These are phyloP conservation scores for Fraxinus americana DNA, from an alignment of 257 asterid species.

Conservation along the genomic window DNA sequence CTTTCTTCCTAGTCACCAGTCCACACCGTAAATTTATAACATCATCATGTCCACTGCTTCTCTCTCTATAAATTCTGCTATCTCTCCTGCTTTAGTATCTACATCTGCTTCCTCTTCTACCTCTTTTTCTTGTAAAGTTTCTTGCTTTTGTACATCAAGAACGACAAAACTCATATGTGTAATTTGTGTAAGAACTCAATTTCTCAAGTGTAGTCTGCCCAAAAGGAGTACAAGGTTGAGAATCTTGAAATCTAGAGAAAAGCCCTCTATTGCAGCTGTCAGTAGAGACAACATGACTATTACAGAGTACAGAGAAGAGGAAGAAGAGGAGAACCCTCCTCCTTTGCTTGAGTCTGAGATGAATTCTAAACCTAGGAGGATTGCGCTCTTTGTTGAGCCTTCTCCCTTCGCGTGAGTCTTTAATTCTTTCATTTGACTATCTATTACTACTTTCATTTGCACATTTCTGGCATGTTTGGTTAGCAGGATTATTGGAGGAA, in stretches of 20 bases:
- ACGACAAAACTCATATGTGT: conserved; percentile 36
- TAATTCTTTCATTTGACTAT: background rate
- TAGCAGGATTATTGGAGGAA: background rate
- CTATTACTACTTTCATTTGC: background rate
- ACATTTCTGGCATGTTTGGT: background rate
- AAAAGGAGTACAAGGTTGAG: conserved; percentile 23
- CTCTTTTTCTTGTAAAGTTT: conserved; percentile 28
- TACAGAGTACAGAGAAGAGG: conserved; percentile 48
- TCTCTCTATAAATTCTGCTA: conserved; percentile 48
- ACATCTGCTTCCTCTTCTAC: conserved; percentile 19
- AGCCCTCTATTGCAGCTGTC: conserved; percentile 41
- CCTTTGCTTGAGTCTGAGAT: conserved; percentile 62
- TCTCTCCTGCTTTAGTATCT: conserved; percentile 42
- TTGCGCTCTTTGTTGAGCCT: conserved; percentile 97
- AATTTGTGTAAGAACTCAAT: conserved; percentile 35
- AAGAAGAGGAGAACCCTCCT: conserved; percentile 63
- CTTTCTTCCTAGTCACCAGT: conserved; percentile 1
- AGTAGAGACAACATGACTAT: conserved; percentile 42
- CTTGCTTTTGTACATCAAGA: conserved; percentile 32
- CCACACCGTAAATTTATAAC: conserved; percentile 26
- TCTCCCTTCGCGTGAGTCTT: conserved; percentile 94
- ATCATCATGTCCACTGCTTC: conserved; percentile 48
- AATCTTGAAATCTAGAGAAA: conserved; percentile 32
- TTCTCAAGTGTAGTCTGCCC: conserved; percentile 18
- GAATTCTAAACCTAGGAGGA: conserved; percentile 72